Conservation (phyloP, 2,329 filamentous ascomycete genomes). For the Fusarium virguliforme region DNA sequence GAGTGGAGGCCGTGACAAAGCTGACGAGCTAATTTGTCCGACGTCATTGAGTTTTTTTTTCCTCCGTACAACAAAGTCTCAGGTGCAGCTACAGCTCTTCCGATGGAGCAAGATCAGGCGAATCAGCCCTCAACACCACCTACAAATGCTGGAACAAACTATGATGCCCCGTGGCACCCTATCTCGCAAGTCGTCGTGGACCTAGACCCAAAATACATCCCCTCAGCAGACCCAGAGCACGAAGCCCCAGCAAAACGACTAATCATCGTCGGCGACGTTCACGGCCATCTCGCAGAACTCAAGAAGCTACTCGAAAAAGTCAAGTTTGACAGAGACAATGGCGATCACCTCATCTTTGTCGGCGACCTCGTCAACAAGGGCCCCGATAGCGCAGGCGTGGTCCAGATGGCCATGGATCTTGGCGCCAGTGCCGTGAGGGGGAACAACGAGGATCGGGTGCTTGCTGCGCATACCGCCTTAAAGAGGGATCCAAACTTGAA, state of each 20-base stretch:
- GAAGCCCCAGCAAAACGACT: constrained; percentile 20
- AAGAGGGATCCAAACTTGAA: constrained; percentile 13
- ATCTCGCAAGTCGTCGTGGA: constrained; percentile 15
- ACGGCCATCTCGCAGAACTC: constrained; percentile 82
- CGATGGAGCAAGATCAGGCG: neutral
- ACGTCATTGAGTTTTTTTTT: neutral
- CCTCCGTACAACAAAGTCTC: neutral
- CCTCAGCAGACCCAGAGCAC: neutral
- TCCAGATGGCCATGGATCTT: constrained; percentile 79
- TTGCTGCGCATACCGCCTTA: constrained; percentile 62
- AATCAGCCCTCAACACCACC: neutral
- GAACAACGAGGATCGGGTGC: constrained; percentile 88
- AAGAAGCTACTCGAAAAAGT: constrained; percentile 76
- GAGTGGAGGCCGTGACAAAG: constrained; percentile 1
- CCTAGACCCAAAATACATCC: neutral
- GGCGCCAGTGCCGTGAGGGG: constrained; percentile 85
- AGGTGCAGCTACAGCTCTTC: neutral
- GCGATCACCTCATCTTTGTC: constrained; percentile 80
- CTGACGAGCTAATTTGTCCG: constrained; percentile 1
- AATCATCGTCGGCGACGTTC: constrained; percentile 89
- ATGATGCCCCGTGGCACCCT: constrained; percentile 1
- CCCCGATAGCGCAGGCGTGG: constrained; percentile 82
- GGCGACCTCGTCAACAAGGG: constrained; percentile 89
- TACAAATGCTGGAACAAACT: neutral
- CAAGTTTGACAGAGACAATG: constrained; percentile 65